phyloP scores from a whole-genome alignment of 129 eudicot species.

The Escallonia herrerae region DNA sequence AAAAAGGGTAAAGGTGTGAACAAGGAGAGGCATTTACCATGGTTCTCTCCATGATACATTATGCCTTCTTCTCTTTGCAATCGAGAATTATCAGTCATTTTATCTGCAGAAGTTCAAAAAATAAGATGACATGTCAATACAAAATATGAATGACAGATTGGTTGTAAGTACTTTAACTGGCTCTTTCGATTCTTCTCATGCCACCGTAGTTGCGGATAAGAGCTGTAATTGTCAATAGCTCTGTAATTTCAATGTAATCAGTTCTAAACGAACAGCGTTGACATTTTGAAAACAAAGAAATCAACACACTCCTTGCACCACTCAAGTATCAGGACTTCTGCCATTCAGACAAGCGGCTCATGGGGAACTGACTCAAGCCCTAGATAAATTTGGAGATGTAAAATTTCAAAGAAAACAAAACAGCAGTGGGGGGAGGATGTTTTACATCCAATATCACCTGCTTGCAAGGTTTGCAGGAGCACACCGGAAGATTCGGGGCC shows the following conservation, averaged over 20 bases:
- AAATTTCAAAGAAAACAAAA: conserved; percentile 13
- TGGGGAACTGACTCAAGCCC: background rate
- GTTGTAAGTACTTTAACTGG: background rate
- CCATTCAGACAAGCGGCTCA: background rate
- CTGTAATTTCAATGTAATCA: background rate
- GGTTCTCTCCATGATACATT: conserved; percentile 29
- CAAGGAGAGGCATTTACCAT: conserved; percentile 23
- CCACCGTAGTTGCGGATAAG: background rate
- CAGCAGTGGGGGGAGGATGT: background rate
- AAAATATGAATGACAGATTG: background rate
- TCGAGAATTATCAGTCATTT: conserved; percentile 36
- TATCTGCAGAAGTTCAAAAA: conserved; percentile 31
- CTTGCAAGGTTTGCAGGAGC: conserved; percentile 30
- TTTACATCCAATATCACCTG: conserved; percentile 31
- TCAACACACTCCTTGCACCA: background rate
- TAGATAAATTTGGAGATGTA: conserved; percentile 4
- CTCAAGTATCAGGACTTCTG: background rate
- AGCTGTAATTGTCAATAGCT: background rate
- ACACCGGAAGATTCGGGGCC: conserved; percentile 29
- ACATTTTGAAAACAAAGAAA: background rate
- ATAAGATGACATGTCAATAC: conserved; percentile 9
- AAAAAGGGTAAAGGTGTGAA: background rate
- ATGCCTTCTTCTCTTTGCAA: conserved; percentile 43
- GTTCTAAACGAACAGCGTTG: background rate
- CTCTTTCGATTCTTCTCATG: background rate